Base-by-base conservation (phyloP, 768 basidiomycete genomes). In the Saitozyma podzolica region DNA sequence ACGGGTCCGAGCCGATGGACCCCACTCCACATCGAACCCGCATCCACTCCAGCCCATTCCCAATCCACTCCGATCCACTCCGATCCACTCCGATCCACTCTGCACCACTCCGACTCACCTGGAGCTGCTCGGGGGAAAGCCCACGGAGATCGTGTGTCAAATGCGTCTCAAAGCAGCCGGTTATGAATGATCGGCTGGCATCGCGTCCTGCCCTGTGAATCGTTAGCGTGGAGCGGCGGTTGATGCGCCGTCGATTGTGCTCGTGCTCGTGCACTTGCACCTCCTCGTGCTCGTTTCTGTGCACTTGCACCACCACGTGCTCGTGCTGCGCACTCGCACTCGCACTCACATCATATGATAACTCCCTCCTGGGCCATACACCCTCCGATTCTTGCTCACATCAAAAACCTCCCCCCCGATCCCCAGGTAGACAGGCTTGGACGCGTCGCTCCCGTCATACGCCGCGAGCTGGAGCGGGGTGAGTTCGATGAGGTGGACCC, bases 361-460 rank as follows among this genome's bases (percentile, higher is more conserved):
- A 13, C 78, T 76, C 45, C 92, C 94, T 13, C 93, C 94, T 45
- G 88, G 89, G 56, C 93, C 92, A 78, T 98, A 98, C 9, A 84
- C 83, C 19, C 88, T 83, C 62, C 83, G 82, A 68, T 87, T 87
- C 64, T 84, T 84, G n/a, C 88, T 86, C 56, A 98, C 94, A 74
- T 98, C 94, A 80, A 87, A 98, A 8, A 98, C 91, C 56, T 90
- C 89, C 11, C 90, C 90, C 75, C 92, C 91, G 76, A 98, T 89
- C 62, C 92, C 93, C 52, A 98, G 81, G 80, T 92, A 97, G 54
- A 93, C 80, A 29, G 92, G 91, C 73, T 81, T 85, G 39, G 81
- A 82, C 43, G 83, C 80, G 50, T 85, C 82, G n/a, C 77, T 79
- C 48, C 94, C 94, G 77, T 92, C 89, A 76, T 84, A 92, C 61